These are phyloP conservation scores for Talaromyces sp. DNA, from an alignment of 2,329 filamentous ascomycete species.

Conservation along the genomic window DNA sequence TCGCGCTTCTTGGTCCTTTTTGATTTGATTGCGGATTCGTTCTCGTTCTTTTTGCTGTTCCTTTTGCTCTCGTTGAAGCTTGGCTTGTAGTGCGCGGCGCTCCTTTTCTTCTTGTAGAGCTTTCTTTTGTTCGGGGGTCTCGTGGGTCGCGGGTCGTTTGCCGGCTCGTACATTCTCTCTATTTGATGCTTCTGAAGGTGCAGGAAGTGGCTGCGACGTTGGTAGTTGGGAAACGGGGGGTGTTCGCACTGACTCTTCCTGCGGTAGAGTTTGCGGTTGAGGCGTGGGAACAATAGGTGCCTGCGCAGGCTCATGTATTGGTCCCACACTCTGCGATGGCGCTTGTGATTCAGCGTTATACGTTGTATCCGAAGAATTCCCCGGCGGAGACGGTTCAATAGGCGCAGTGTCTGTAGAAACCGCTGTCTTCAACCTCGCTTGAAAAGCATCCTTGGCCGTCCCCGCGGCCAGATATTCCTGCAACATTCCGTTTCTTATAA, in stretches of 20 bases:
- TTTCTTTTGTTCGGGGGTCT: slow-evolving; percentile 4
- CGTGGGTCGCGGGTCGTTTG: slow-evolving; percentile 16
- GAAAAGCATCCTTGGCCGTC: slow-evolving; percentile 63
- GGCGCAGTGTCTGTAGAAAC: slow-evolving; percentile 33
- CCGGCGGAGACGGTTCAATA: not conserved
- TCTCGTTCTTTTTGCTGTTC: slow-evolving; percentile 66
- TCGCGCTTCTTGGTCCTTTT: slow-evolving; percentile 70
- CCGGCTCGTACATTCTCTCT: slow-evolving; percentile 26
- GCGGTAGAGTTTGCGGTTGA: not conserved
- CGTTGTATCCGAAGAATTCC: slow-evolving; percentile 4
- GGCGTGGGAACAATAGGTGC: not conserved
- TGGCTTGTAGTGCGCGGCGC: slow-evolving; percentile 56
- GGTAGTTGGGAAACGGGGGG: not conserved
- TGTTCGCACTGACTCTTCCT: not conserved
- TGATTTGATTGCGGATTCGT: slow-evolving; percentile 70
- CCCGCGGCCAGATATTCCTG: slow-evolving; percentile 71
- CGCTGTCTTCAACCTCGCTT: slow-evolving; percentile 49
- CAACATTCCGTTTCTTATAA: slow-evolving; percentile 75
- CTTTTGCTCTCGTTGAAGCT: slow-evolving; percentile 61
- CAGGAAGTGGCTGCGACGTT: slow-evolving; percentile 18
- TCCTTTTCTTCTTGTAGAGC: slow-evolving; percentile 27
- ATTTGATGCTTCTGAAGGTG: slow-evolving; percentile 20
- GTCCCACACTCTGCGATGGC: not conserved
- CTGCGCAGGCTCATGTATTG: not conserved
- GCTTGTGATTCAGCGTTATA: not conserved